Conservation (phyloP, 2,329 filamentous ascomycete genomes). For the Cercospora janseana region DNA sequence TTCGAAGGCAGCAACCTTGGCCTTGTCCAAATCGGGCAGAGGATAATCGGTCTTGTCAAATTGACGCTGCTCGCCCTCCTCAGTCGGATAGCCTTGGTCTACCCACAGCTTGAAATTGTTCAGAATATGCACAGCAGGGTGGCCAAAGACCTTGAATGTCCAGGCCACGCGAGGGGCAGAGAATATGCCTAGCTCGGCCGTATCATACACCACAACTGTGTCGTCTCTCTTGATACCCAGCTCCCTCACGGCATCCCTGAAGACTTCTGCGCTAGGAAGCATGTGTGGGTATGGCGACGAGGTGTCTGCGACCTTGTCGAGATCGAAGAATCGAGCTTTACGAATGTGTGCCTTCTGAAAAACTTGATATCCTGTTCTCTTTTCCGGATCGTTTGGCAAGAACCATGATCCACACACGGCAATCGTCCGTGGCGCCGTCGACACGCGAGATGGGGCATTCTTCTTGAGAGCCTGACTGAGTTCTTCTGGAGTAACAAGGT, state of each 20-base stretch:
- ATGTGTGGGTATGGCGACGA: constrained; percentile 92
- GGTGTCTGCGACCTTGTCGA: constrained; percentile 86
- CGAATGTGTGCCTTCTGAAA: constrained; percentile 84
- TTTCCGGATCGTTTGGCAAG: constrained; percentile 77
- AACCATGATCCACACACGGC: constrained; percentile 95
- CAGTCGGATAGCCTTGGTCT: constrained; percentile 74
- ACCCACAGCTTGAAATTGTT: constrained; percentile 98
- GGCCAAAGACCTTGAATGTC: constrained; percentile 88
- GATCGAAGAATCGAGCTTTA: constrained; percentile 89
- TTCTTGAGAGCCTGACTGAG: constrained; percentile 77
- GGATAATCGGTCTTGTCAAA: constrained; percentile 45
- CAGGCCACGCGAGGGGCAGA: constrained; percentile 90
- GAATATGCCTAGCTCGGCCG: constrained; percentile 87
- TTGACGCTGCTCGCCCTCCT: constrained; percentile 67
- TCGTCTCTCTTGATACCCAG: constrained; percentile 86
- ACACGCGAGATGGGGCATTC: constrained; percentile 75
- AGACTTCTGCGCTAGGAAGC: constrained; percentile 77
- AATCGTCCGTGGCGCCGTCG: constrained; percentile 77
- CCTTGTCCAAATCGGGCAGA: constrained; percentile 48
- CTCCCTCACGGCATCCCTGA: constrained; percentile 83
- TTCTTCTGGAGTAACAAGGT: constrained; percentile 81
- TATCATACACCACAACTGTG: constrained; percentile 90
- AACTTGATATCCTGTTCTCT: constrained; percentile 73
- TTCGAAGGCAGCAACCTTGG: constrained; percentile 75
- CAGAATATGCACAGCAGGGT: constrained; percentile 80